A percentile compares a stretch with the other conserved stretches of the same genome.
phyloP scores from a whole-genome alignment of 495 filamentous ascomycete species.

The Neurospora sp. region DNA sequence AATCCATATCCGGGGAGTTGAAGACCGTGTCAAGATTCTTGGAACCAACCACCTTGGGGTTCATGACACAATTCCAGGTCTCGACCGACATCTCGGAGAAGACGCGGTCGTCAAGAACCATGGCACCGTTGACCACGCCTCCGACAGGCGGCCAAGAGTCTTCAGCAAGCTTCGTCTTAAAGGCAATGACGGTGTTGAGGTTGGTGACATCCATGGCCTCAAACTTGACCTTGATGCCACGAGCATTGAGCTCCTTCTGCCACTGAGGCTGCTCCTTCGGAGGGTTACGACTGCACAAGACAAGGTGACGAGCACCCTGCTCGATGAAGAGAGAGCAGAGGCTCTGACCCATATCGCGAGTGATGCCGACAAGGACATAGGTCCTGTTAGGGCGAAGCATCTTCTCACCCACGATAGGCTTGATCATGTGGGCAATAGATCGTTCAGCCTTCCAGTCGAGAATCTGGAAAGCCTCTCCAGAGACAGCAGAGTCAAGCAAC shows the following conservation, averaged over 20 bases:
- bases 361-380: slow-evolving; percentile 49
- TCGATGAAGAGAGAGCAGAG: slow-evolving; percentile 46
- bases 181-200: slow-evolving; percentile 13
- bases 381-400: slow-evolving; percentile 34
- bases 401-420: slow-evolving; percentile 4
- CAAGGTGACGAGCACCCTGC: slow-evolving; percentile 44
- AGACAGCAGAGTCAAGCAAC: slow-evolving; percentile 7
- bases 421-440: slow-evolving; percentile 6
- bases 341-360: slow-evolving; percentile 48
- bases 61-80: slow-evolving; percentile 28
- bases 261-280: slow-evolving; percentile 24
- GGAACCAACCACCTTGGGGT: slow-evolving; percentile 35
- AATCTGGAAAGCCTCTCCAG: slow-evolving; percentile 13
- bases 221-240: slow-evolving; percentile 24
- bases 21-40: slow-evolving; percentile 30
- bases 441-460: slow-evolving; percentile 33
- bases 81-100: slow-evolving; percentile 38
- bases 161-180: slow-evolving; percentile 17
- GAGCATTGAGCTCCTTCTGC: slow-evolving; percentile 26
- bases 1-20: slow-evolving; percentile 23
- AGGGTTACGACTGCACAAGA: slow-evolving; percentile 47
- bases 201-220: slow-evolving; percentile 26
- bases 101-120: slow-evolving; percentile 41
- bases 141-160: slow-evolving; percentile 26
- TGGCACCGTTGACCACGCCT: slow-evolving; percentile 43